These are phyloP conservation scores for Stachybotrys chartarum DNA, from an alignment of 2,329 filamentous ascomycete species.

Conservation along the genomic window DNA sequence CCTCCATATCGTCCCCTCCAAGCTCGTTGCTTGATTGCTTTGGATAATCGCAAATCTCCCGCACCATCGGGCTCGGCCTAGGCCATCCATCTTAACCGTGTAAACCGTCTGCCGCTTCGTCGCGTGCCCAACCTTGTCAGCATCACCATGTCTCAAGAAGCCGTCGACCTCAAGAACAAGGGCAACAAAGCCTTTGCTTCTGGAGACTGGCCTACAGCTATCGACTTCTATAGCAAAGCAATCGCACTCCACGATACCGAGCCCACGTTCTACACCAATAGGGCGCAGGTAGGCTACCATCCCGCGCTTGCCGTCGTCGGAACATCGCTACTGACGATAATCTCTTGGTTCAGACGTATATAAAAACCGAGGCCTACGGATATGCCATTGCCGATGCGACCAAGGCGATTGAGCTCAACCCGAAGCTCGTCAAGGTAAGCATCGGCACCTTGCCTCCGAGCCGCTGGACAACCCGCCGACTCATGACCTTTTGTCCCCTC, in stretches of 20 bases:
- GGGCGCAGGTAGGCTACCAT: constrained; percentile 68
- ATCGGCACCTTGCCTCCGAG: neutral
- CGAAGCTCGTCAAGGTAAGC: constrained; percentile 77
- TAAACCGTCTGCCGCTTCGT: neutral
- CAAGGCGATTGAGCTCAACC: constrained; percentile 84
- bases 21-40: neutral
- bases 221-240: constrained; percentile 79
- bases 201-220: constrained; percentile 78
- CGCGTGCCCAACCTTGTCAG: constrained; percentile 1
- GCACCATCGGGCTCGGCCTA: neutral
- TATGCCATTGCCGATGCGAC: constrained; percentile 87
- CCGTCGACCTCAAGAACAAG: constrained; percentile 80
- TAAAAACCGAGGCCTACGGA: constrained; percentile 92
- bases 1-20: neutral
- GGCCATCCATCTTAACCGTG: neutral
- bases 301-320: constrained; percentile 6
- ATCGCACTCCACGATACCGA: constrained; percentile 79
- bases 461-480: neutral
- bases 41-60: neutral
- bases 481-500: neutral
- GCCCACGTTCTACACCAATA: constrained; percentile 87
- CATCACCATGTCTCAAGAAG: constrained; percentile 50
- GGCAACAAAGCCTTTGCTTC: constrained; percentile 88
- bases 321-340: constrained; percentile 29
- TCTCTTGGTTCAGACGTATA: constrained; percentile 60